Percentiles rank a stretch among this genome's conserved stretches.
phyloP scores from a whole-genome alignment of 1,284 basidiomycete species.

The Pterulicium gracile region DNA sequence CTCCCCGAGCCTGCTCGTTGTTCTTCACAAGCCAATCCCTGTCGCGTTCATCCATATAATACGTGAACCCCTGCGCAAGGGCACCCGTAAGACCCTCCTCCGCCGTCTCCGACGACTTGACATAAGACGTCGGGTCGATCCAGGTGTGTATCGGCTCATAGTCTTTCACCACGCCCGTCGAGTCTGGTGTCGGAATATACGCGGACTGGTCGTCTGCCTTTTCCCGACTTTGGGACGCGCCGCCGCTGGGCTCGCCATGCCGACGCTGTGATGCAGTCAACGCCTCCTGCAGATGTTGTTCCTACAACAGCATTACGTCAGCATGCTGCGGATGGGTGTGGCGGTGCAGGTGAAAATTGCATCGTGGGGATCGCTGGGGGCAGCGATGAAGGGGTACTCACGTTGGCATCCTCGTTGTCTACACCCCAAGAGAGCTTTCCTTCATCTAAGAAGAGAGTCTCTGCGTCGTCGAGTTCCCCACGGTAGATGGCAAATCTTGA shows the following conservation, averaged over 20 bases:
- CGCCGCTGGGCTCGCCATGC: constrained; percentile 29
- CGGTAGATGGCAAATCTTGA: not conserved
- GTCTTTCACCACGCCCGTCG: constrained; percentile 69
- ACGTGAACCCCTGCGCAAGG: constrained; percentile 63
- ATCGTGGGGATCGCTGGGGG: constrained; percentile 18
- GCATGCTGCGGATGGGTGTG: constrained; percentile 13
- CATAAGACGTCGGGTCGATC: constrained; percentile 72
- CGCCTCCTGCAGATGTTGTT: constrained; percentile 87
- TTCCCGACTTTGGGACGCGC: constrained; percentile 16
- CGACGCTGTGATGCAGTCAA: constrained; percentile 60
- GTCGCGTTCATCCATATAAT: constrained; percentile 96
- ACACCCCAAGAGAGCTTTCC: constrained; percentile 34
- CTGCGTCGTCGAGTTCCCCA: not conserved
- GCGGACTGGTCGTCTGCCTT: constrained; percentile 39
- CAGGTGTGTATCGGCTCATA: constrained; percentile 75
- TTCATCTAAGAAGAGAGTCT: constrained; percentile 1
- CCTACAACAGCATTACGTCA: constrained; percentile 64
- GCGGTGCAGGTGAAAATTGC: constrained; percentile 22
- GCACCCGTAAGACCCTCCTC: constrained; percentile 63
- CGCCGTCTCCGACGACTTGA: constrained; percentile 80
- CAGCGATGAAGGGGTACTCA: constrained; percentile 33
- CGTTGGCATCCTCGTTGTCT: constrained; percentile 82
- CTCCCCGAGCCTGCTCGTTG: constrained; percentile 82
- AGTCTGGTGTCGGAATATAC: constrained; percentile 89
- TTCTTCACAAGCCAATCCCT: constrained; percentile 89